These are phyloP conservation scores for Microsporum canis DNA, from an alignment of 2,329 filamentous ascomycete genomes.

Conservation along the genomic window DNA sequence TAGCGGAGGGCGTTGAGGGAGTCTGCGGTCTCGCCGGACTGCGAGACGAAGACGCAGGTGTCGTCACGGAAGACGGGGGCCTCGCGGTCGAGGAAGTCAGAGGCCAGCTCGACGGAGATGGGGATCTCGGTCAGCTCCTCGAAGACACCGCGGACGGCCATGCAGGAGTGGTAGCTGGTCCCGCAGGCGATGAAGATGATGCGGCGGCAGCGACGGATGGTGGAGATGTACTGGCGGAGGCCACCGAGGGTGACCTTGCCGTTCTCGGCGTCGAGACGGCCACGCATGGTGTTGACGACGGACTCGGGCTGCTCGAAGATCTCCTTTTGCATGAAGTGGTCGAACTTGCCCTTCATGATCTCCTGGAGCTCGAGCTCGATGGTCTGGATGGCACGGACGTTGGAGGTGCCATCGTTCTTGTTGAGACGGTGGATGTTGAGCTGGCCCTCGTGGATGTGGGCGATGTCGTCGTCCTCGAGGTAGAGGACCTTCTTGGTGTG, in stretches of 20 bases:
- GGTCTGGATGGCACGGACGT: constrained; percentile 96
- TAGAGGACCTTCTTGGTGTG: constrained; percentile 99
- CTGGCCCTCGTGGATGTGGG: constrained; percentile 97
- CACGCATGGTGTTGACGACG: constrained; percentile 99
- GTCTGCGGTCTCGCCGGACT: constrained; percentile 96
- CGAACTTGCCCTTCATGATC: constrained; percentile 99
- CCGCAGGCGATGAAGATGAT: constrained; percentile 99
- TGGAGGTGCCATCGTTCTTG: constrained; percentile 93
- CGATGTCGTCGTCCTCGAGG: constrained; percentile 98
- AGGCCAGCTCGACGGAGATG: constrained; percentile 91
- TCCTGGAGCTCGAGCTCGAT: constrained; percentile 98
- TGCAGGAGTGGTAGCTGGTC: constrained; percentile 97
- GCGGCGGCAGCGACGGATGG: constrained; percentile 89
- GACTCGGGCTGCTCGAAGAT: constrained; percentile 99
- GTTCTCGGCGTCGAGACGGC: constrained; percentile 85
- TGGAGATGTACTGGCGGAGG: constrained; percentile 88
- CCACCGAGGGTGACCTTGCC: constrained; percentile 94
- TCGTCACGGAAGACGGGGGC: constrained; percentile 98
- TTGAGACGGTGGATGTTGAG: constrained; percentile 97
- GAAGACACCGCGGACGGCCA: constrained; percentile 96
- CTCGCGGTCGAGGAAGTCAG: constrained; percentile 93
- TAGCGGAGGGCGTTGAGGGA: constrained; percentile 94
- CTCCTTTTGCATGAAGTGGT: constrained; percentile 99
- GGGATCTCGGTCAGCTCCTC: constrained; percentile 97
- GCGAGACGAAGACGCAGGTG: constrained; percentile 96